These are phyloP conservation scores for Saccharomycopsis selenospora DNA, from an alignment of 805 yeast genomes.

Conservation along the genomic window DNA sequence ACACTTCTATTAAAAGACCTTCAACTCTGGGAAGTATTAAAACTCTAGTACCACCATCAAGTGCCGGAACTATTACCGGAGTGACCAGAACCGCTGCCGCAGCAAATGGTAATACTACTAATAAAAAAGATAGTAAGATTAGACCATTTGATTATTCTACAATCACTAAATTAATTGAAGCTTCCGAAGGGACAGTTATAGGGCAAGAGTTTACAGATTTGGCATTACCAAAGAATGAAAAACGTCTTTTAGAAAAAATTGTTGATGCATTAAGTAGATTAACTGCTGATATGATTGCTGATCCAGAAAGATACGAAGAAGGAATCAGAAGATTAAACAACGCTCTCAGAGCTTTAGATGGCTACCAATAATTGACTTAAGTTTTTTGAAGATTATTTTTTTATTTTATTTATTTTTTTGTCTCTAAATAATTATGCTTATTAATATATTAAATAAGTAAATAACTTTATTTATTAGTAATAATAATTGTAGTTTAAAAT, in stretches of 20 bases:
- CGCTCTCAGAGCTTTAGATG: constrained; percentile 83
- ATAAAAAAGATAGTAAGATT: constrained; percentile 1
- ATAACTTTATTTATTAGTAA: too few relatives aligned
- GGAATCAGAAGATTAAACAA: constrained; percentile 73
- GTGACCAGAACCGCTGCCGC: too few relatives aligned
- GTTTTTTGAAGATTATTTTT: too few relatives aligned
- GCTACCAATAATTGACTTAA: constrained; percentile 49
- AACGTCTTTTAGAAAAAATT: constrained; percentile 72
- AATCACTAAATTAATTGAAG: constrained; percentile 44
- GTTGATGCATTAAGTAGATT: constrained; percentile 79
- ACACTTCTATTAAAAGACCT: background rate
- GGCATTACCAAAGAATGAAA: constrained; percentile 69
- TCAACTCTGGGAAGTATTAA: constrained; percentile 1
- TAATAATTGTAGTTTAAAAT: constrained; percentile 21
- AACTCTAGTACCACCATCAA: background rate
- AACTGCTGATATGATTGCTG: constrained; percentile 86
- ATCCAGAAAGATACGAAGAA: constrained; percentile 70
- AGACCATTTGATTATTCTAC: constrained; percentile 24
- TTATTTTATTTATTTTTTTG: too few relatives aligned
- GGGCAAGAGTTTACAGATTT: constrained; percentile 69
- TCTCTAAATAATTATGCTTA: too few relatives aligned
- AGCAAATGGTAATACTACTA: too few relatives aligned
- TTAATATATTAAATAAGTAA: too few relatives aligned
- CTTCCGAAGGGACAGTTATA: constrained; percentile 53
- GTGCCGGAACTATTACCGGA: too few relatives aligned